Evolutionary conservation across 441 rosid genomes (phyloP), one percentile per base, ranked within the genome.

Genomic region (Gossypium gossypioides): DNA sequence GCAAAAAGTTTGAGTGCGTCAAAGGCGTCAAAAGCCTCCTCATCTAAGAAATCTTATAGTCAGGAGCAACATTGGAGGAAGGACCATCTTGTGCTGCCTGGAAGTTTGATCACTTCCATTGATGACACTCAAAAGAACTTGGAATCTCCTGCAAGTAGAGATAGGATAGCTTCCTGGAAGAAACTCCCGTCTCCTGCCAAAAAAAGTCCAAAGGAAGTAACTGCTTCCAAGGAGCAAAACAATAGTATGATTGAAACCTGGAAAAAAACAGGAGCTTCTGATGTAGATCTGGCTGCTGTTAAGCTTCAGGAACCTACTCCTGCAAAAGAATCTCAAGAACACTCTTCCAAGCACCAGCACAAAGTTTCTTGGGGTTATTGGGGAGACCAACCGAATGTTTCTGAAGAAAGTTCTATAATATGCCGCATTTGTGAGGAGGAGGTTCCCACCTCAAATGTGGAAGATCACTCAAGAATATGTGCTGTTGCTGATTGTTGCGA

Each of bases 401-500:
- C 86, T 21, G 97, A 91, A 56, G 99, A 91, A 55, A 83, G 79
- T 81, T 89, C 97, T 75, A 95, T 95, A 68, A 92, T 95, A 75
- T 95, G 99, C 72, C 94, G 99, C 68, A 95, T 95, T 80, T 95
- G 97, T 57, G 99, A 92, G 86, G 97, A 95, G 87, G 97, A 91
- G 81, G 97, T 95, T 78, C 90, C 89, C 58, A 95, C 99, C 48
- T 82, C 82, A 65, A 79, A 85, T 62, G 96, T 95, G 48, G 99
- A 95, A 84, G 97, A 91, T 72, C 99, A 95, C 81, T 95, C 96
- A 72, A 87, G 86, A 86, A 85, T 95, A 68, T 95, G 99, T 88
- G 89, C 99, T 54, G 79, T 95, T 75, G 94, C 93, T 79, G 97
- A 95, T 88, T 84, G 92, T 70, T 95, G 89, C 48, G 99, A 95